Percentiles rank a stretch among this genome's conserved stretches.
Evolutionary conservation across 306 rosid genomes (phyloP).

Genomic region (Pueraria montana): DNA sequence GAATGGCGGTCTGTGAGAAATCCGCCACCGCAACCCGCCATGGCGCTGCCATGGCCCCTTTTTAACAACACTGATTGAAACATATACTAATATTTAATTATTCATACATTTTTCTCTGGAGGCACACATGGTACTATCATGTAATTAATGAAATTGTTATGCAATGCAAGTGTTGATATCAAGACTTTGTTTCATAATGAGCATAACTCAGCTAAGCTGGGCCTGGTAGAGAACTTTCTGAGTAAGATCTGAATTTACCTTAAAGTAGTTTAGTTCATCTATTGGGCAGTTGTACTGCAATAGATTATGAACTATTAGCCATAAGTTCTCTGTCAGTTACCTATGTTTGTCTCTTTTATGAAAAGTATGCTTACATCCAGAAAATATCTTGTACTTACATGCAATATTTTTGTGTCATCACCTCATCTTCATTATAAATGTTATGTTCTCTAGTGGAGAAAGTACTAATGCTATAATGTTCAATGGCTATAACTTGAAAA

Average conservation of each 20-base stretch:
- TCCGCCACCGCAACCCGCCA: no score
- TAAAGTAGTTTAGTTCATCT: constrained; percentile 4
- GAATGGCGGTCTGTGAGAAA: no score
- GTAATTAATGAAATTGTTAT: neutral
- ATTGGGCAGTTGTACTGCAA: no score
- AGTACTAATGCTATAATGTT: neutral
- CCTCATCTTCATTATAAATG: constrained; percentile 1
- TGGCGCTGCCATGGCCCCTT: no score
- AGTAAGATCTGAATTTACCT: constrained; percentile 7
- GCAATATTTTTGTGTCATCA: constrained; percentile 21
- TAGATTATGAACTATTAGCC: no score
- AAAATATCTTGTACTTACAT: neutral
- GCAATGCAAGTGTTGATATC: neutral
- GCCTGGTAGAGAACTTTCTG: neutral
- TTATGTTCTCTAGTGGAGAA: constrained; percentile 28
- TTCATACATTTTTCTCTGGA: neutral
- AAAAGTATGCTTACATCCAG: constrained; percentile 11
- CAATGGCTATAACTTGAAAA: constrained; percentile 10
- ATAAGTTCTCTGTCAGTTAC: constrained; percentile 19
- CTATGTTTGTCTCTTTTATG: neutral
- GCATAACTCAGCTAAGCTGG: neutral
- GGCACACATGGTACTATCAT: neutral
- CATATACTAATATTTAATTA: neutral
- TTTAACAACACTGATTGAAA: no score
- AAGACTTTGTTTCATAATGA: neutral